phyloP scores from a whole-genome alignment of 1,284 basidiomycete genomes.

The Polyporus tsugae region DNA sequence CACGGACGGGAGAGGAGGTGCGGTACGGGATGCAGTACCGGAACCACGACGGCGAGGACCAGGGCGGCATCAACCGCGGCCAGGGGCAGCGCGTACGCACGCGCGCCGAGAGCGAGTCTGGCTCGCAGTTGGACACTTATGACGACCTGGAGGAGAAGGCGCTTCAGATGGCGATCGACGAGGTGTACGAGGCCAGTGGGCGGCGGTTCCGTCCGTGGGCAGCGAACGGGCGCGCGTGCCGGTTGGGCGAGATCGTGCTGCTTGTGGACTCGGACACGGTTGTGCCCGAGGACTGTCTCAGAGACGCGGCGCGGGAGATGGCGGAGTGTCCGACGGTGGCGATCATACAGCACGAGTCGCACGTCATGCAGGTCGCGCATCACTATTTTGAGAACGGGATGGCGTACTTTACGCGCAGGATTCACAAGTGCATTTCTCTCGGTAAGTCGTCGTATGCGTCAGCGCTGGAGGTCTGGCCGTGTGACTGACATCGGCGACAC shows the following conservation, averaged over 20 bases:
- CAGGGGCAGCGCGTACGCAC: conserved; percentile 32
- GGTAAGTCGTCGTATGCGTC: conserved; percentile 17
- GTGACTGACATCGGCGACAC: neutral
- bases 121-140: conserved; percentile 34
- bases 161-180: conserved; percentile 50
- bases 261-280: conserved; percentile 64
- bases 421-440: conserved; percentile 55
- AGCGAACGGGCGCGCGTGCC: conserved; percentile 48
- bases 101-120: conserved; percentile 7
- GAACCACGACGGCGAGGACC: conserved; percentile 44
- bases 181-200: conserved; percentile 50
- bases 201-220: conserved; percentile 49
- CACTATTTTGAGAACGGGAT: conserved; percentile 69
- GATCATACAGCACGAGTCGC: conserved; percentile 61
- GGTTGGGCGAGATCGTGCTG: conserved; percentile 54
- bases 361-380: conserved; percentile 63
- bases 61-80: conserved; percentile 36
- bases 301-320: conserved; percentile 68
- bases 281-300: conserved; percentile 66
- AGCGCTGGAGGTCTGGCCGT: neutral
- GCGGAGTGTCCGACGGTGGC: conserved; percentile 57
- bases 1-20: conserved; percentile 32
- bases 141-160: conserved; percentile 50
- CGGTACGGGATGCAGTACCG: conserved; percentile 47
- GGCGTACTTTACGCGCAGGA: conserved; percentile 60